Evolutionary conservation across 495 filamentous ascomycete species (phyloP).

Genomic region (Thermochaetoides thermophila): DNA sequence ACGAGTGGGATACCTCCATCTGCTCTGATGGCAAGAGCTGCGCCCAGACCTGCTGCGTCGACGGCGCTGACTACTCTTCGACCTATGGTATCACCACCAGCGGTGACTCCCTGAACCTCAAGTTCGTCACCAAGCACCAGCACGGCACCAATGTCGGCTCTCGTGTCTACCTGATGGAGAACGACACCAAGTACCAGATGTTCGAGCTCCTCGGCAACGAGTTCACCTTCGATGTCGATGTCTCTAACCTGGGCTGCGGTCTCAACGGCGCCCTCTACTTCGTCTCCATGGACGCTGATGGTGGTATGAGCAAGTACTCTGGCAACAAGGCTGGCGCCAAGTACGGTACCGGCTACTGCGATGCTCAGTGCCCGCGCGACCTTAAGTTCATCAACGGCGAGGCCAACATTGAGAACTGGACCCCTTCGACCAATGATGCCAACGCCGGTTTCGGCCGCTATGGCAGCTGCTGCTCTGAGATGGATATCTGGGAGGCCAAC

Average conservation of each 20-base stretch:
- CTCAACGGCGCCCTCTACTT: constrained; percentile 48
- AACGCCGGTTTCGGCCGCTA: constrained; percentile 45
- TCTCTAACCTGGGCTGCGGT: constrained; percentile 38
- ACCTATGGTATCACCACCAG: constrained; percentile 36
- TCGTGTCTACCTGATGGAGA: constrained; percentile 42
- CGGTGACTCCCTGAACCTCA: constrained; percentile 32
- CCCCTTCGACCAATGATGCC: constrained; percentile 38
- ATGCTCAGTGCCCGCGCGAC: constrained; percentile 41
- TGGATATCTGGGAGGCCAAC: constrained; percentile 68
- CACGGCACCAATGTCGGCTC: constrained; percentile 36
- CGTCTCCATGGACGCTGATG: constrained; percentile 41
- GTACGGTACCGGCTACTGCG: constrained; percentile 45
- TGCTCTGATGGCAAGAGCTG: constrained; percentile 25
- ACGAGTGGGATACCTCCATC: constrained; percentile 28
- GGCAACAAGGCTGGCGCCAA: constrained; percentile 45
- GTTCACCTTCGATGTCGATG: constrained; percentile 47
- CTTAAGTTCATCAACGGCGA: constrained; percentile 38
- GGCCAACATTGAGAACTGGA: constrained; percentile 48
- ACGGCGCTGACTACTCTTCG: constrained; percentile 32
- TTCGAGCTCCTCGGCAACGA: constrained; percentile 42
- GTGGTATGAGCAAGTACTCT: constrained; percentile 35
- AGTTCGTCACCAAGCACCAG: constrained; percentile 40
- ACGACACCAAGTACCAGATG: constrained; percentile 37
- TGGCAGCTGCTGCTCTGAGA: constrained; percentile 59
- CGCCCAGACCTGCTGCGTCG: constrained; percentile 31